A percentile compares a stretch with the other conserved stretches of the same genome.
These are phyloP conservation scores for Trametes maxima DNA, from an alignment of 768 basidiomycete genomes.

Conservation along the genomic window DNA sequence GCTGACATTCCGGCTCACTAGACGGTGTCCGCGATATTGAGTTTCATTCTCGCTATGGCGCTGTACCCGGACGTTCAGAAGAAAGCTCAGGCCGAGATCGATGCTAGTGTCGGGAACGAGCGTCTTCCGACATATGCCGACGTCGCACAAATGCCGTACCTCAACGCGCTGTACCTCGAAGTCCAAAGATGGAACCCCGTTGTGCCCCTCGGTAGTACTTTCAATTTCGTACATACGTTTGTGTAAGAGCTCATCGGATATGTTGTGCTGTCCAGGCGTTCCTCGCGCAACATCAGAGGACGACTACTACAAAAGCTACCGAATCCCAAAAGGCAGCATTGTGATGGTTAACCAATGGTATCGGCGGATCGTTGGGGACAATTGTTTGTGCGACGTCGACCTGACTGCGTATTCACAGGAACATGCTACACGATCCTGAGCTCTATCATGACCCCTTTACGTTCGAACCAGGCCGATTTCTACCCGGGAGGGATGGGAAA, in stretches of 20 bases:
- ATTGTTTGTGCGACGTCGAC: background rate
- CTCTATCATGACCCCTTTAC: constrained; percentile 5
- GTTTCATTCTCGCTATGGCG: constrained; percentile 9
- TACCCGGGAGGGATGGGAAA: background rate
- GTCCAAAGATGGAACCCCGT: constrained; percentile 38
- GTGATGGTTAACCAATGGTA: constrained; percentile 19
- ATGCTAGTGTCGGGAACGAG: constrained; percentile 30
- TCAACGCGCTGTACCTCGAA: constrained; percentile 33
- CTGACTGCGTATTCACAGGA: constrained; percentile 18
- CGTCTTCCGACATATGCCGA: constrained; percentile 48
- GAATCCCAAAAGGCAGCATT: constrained; percentile 32
- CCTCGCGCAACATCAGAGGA: constrained; percentile 33
- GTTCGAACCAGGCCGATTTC: constrained; percentile 11
- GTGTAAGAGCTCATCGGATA: background rate
- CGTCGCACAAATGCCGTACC: constrained; percentile 17
- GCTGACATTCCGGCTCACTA: background rate
- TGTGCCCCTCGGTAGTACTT: constrained; percentile 32
- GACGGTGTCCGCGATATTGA: constrained; percentile 9
- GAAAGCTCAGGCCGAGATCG: constrained; percentile 32
- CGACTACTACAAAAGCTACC: constrained; percentile 34
- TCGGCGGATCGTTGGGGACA: background rate
- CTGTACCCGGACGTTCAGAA: constrained; percentile 5
- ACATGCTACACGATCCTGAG: constrained; percentile 28
- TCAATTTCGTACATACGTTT: background rate
- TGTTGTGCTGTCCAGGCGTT: constrained; percentile 24